These are phyloP conservation scores for Blastobotrys mokoenaii DNA, from an alignment of 805 yeast species.

Conservation along the genomic window DNA sequence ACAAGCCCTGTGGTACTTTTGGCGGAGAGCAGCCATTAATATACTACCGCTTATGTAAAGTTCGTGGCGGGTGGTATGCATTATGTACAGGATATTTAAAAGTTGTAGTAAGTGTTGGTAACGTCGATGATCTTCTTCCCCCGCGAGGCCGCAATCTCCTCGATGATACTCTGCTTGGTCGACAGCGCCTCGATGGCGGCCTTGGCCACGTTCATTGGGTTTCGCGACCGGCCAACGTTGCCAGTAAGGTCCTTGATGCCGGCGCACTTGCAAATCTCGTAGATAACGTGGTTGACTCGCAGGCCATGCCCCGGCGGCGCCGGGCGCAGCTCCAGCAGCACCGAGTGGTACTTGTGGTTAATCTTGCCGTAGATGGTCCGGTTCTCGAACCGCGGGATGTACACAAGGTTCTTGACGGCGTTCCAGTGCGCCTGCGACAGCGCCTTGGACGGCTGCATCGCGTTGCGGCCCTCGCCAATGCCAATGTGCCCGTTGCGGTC, in stretches of 20 bases:
- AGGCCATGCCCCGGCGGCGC: conserved; percentile 93
- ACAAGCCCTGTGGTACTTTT: no score
- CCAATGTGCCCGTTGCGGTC: conserved; percentile 92
- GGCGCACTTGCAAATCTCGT: conserved; percentile 84
- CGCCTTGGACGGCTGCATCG: conserved; percentile 67
- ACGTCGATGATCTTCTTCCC: conserved; percentile 94
- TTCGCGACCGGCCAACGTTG: conserved; percentile 85
- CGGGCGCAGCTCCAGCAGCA: conserved; percentile 68
- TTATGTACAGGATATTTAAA: conserved; percentile 15
- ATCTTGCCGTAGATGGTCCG: conserved; percentile 85
- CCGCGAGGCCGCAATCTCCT: conserved; percentile 81
- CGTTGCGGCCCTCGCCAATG: conserved; percentile 88
- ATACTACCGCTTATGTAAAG: neutral
- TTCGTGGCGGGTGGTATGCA: neutral
- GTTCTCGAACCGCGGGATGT: conserved; percentile 80
- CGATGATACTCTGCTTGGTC: conserved; percentile 67
- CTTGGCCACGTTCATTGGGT: conserved; percentile 89
- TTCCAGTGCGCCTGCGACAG: conserved; percentile 83
- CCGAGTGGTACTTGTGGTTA: conserved; percentile 79
- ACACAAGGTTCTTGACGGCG: conserved; percentile 76
- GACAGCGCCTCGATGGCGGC: conserved; percentile 77
- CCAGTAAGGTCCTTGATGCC: conserved; percentile 93
- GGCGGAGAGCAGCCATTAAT: no score
- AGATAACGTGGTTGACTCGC: conserved; percentile 82
- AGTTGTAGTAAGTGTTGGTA: conserved; percentile 70